A percentile compares a stretch with the other conserved stretches of the same genome.
phyloP scores from a whole-genome alignment of 306 rosid genomes.

The Citrullus amarus region DNA sequence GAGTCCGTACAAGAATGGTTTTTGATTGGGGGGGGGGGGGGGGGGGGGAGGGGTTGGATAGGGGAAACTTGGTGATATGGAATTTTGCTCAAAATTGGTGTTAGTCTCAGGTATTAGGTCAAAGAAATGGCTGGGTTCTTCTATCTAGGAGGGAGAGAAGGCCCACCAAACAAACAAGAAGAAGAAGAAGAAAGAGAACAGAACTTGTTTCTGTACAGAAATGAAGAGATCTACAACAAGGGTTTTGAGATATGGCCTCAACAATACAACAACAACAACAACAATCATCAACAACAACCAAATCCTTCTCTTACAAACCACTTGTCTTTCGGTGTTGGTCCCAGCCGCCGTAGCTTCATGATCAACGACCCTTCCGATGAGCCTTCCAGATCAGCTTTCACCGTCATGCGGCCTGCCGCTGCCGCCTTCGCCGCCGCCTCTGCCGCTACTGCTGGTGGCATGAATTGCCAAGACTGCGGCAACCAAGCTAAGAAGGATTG shows the following conservation, averaged over 20 bases:
- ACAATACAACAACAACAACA: conserved; percentile 15
- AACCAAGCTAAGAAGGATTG: conserved; percentile 97
- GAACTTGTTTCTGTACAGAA: conserved; percentile 6
- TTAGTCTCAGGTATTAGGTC: conserved; percentile 37
- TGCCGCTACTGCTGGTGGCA: conserved; percentile 15
- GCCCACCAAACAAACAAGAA: conserved; percentile 17
- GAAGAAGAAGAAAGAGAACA: conserved; percentile 21
- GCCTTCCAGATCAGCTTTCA: conserved; percentile 40
- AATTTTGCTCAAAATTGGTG: conserved; percentile 41
- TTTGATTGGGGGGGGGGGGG: not conserved
- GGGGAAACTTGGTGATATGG: conserved; percentile 52
- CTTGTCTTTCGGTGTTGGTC: conserved; percentile 67
- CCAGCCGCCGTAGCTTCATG: conserved; percentile 23
- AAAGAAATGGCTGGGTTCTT: conserved; percentile 82
- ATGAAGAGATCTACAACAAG: conserved; percentile 10
- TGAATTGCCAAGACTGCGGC: conserved; percentile 93
- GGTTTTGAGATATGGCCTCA: conserved; percentile 50
- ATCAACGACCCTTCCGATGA: conserved; percentile 39
- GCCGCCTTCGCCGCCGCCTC: conserved; percentile 9
- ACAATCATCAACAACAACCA: conserved; percentile 8
- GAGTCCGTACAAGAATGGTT: not conserved
- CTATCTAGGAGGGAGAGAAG: conserved; percentile 65
- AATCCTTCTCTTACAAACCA: conserved; percentile 31
- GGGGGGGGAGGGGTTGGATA: not conserved
- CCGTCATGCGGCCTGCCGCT: conserved; percentile 52